Evolutionary conservation across 345 rosid species (phyloP), one percentile per base, ranked within the genome.

Genomic region (Bruguiera parviflora): DNA sequence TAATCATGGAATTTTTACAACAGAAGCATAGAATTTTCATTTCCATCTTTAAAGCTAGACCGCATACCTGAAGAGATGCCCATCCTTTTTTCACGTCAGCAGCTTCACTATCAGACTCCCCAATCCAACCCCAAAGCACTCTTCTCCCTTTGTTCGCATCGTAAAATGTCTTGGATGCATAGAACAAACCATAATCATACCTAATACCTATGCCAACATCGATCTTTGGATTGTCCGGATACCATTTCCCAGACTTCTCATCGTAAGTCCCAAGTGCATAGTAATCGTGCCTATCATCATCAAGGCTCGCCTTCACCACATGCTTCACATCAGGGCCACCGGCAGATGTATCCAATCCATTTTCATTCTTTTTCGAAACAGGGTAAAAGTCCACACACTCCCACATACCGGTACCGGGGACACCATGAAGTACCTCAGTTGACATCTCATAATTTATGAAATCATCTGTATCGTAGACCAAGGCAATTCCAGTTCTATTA

Each of bases 331-430:
- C 81, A 13, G 71, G 80, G 16, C 84, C 87, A 64, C 74, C 80
- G 21, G 20, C 70, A 0, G 94, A 88, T 4, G 94, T 82, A 43
- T 88, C 94, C 67, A 88, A 53, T 10, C 91, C 94, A 10, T 73
- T 61, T 6, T 71, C 67, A 11, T 47, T 66, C 0, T 43, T 52
- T 3, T 8, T 62, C 2, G 92, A 82, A 28, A 88, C 88, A 2
- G 91, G 94, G 56, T 33, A 88, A n/a, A 88, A 79, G 63, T 88
- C 94, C 35, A 88, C 94, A 61, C 94, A 88, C 61, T 88, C 98
- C 98, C 98, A 92, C 98, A 92, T 92, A 21, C 98, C 98, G 2
- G 98, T 92, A 19, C 76, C 79, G 0, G 84, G 78, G 20, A 91
- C 98, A 33, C 75, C 89, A 61, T 91, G 97, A 65, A 93, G 82